Evolutionary conservation across 495 filamentous ascomycete species (phyloP), one percentile per base, ranked within the genome.

Genomic region (Clavariopsis aquatica): DNA sequence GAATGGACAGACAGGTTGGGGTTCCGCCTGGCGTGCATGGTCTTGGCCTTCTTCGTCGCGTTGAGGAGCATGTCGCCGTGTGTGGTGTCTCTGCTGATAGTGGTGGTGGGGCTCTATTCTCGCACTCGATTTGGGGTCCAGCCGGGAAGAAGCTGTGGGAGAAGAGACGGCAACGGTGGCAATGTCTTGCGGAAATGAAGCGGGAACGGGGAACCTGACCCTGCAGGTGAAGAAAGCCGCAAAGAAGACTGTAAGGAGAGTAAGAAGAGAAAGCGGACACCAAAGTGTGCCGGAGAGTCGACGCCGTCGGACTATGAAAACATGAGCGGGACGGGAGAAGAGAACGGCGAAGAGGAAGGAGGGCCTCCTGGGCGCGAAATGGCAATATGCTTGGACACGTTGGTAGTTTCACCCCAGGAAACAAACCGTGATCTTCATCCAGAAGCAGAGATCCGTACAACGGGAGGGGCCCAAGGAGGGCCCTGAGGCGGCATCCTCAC

Each of bases 1-100:
- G 75, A 70, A 9, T 73, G 74, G 9, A 73, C 65, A 1, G 70
- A 71, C 46, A 77, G 68, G 49, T 68, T 71, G 13, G 74, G 72
- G 51, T 74, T 74, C 41, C 72, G 69, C 28, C 75, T 63, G 57
- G 73, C 73, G 53, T 74, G 74, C 75, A 78, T 78, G 7, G 54
- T 71, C 55, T 67, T 67, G 45, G 43, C 49, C 23, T 66, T 63
- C 19, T 63, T 49, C 17, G 63, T 60, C 3, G 65, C 57, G 61
- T 65, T 67, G 57, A 65, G 58, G 34, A 71, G 38, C 69, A 71
- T 71, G 17, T 68, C 65, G 64, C 31, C 43, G 52, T 19, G 49
- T 13, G 20, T 23, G 1, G 26, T 15, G 23, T 51, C 26, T 51
- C 23, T 13, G 9, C 12, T 24, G 23, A n/a, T 28, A 22, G 20